Evolutionary conservation across 148 eudicot species (phyloP).

Genomic region (Beta vulgaris): DNA sequence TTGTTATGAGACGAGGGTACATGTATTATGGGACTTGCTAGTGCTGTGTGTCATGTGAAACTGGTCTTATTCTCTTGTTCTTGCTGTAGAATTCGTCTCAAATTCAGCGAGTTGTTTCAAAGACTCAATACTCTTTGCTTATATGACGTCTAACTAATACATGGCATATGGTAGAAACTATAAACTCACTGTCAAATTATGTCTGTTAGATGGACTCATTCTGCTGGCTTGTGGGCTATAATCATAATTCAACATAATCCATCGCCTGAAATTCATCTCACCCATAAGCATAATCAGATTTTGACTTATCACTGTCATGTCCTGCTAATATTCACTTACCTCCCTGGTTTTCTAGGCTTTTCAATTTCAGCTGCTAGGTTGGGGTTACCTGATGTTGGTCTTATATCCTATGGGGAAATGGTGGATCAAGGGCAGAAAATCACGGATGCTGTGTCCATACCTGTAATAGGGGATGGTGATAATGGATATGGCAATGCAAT

Average conservation of each 20-base stretch:
- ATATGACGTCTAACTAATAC: neutral
- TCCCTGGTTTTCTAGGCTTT: slow-evolving; percentile 51
- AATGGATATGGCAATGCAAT: slow-evolving; percentile 94
- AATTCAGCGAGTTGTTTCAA: neutral
- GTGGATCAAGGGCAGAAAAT: slow-evolving; percentile 86
- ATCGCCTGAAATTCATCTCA: neutral
- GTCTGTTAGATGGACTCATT: neutral
- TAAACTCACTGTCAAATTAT: neutral
- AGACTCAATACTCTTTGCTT: neutral
- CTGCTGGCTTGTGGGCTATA: neutral
- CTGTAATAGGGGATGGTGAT: slow-evolving; percentile 92
- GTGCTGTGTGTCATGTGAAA: neutral
- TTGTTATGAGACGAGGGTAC: neutral
- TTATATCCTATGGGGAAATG: slow-evolving; percentile 93
- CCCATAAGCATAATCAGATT: slow-evolving; percentile 4
- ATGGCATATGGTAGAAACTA: neutral
- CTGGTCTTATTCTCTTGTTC: neutral
- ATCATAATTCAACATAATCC: neutral
- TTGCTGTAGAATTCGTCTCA: too few species aligned
- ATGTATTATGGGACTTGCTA: neutral
- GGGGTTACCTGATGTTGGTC: slow-evolving; percentile 89
- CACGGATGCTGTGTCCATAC: slow-evolving; percentile 83
- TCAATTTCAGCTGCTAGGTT: slow-evolving; percentile 88
- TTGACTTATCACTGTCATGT: neutral
- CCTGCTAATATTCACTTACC: slow-evolving; percentile 8